These are phyloP conservation scores for Pleurotus eryngii DNA, from an alignment of 768 basidiomycete species.

Conservation along the genomic window DNA sequence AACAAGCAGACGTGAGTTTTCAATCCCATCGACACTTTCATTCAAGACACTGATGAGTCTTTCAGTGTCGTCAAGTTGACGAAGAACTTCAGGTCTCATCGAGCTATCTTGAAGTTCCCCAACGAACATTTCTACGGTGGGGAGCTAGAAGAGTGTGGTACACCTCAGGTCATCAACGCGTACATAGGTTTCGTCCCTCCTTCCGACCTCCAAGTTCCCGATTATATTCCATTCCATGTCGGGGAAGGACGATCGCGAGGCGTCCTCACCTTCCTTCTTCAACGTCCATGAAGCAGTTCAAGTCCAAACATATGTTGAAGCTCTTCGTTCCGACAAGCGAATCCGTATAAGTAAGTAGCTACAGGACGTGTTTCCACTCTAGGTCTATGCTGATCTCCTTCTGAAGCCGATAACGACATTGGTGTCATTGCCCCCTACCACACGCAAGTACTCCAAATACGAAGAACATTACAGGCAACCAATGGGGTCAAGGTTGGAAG, in stretches of 20 bases:
- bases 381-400: background rate
- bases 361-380: constrained; percentile 11
- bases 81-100: constrained; percentile 66
- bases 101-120: constrained; percentile 56
- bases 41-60: no score
- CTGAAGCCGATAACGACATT: constrained; percentile 47
- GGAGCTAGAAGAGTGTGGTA: constrained; percentile 48
- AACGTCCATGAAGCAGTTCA: constrained; percentile 57
- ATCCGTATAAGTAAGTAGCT: constrained; percentile 39
- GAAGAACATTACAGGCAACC: constrained; percentile 29
- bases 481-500: constrained; percentile 56
- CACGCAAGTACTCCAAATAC: constrained; percentile 52
- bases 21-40: no score
- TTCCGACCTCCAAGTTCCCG: constrained; percentile 49
- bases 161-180: constrained; percentile 33
- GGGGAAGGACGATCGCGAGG: constrained; percentile 66
- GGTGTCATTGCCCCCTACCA: constrained; percentile 64
- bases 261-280: constrained; percentile 68
- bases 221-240: constrained; percentile 58
- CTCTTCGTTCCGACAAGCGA: constrained; percentile 28
- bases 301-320: constrained; percentile 48
- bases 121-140: constrained; percentile 57
- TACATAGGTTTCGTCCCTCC: constrained; percentile 36
- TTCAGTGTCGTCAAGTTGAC: constrained; percentile 58
- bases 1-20: background rate